Evolutionary conservation across 1,139 yeast species (phyloP), one percentile per base, ranked within the genome.

Genomic region (Candida glucosophila): DNA sequence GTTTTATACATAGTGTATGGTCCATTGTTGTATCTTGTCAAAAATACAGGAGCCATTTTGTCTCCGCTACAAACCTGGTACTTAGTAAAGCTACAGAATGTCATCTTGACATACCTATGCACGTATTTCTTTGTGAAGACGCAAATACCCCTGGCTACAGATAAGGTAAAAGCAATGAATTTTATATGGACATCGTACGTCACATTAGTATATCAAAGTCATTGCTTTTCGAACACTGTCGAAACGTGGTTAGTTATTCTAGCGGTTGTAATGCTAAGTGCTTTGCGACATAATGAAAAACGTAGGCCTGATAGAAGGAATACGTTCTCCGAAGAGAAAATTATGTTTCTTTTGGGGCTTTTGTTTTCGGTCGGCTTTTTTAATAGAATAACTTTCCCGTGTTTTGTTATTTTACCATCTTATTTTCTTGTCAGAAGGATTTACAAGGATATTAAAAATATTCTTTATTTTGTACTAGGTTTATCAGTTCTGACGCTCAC

Each of bases 181-280:
- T 76, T 83, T 40, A 66, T 74, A 11, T 75, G 74, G 48, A 76
- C 94, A 0, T 81, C 94, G 1, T 90, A 81, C 44, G 66, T 86
- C 8, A 77, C 94, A 0, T 64, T 83, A 58, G 73, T 79, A 1
- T 78, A 76, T 41, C 97, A 90, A 46, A 65, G 83, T 1, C 97
- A 88, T 46, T 76, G 93, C 2, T 83, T 92, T 43, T 82, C 95
- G 18, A 92, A 92, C 47, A 73, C 88, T 15, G 48, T 83, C 4
- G 99, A 92, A 42, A 83, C 97, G 0, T 56, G 75, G 12, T 35
- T 86, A 17, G 55, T 90, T 12, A 43, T n/a, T n/a, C n/a, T n/a
- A n/a, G n/a, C n/a, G n/a, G n/a, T n/a, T n/a, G n/a, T n/a, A n/a
- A n/a, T 86, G 20, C 39, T 73, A 32, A 60, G 72, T 6, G 50